These are phyloP conservation scores for Plasmodium fragile DNA, from an alignment of 169 alveolate genomes.

Conservation along the genomic window DNA sequence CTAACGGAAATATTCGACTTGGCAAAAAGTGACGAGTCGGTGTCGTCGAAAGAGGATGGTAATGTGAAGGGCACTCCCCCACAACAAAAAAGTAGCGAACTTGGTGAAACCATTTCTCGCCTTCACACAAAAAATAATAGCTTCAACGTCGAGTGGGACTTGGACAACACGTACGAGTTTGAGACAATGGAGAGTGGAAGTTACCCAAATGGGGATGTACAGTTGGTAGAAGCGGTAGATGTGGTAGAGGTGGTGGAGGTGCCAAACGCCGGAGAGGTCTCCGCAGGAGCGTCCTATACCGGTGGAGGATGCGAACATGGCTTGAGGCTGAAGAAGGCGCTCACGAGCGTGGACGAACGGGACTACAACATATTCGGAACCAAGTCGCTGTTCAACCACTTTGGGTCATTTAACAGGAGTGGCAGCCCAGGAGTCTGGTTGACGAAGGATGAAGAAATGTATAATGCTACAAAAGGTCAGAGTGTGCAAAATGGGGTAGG, in stretches of 20 bases:
- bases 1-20: constrained; percentile 44
- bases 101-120: neutral
- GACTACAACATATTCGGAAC: constrained; percentile 13
- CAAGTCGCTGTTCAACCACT: constrained; percentile 9
- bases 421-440: neutral
- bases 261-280: neutral
- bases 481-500: neutral
- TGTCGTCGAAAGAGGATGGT: constrained; percentile 8
- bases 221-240: neutral
- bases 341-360: neutral
- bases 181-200: constrained; percentile 38
- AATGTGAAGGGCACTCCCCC: neutral
- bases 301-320: neutral
- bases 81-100: constrained; percentile 4
- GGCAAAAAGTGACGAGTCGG: constrained; percentile 27
- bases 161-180: constrained; percentile 62
- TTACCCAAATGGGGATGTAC: neutral
- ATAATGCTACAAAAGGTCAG: neutral
- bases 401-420: constrained; percentile 33
- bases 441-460: constrained; percentile 7
- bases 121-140: constrained; percentile 40
- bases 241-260: neutral
- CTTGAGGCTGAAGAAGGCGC: constrained; percentile 38
- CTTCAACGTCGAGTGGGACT: constrained; percentile 24
- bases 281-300: neutral